A percentile compares a stretch with the other conserved stretches of the same genome.
Evolutionary conservation across 2,329 filamentous ascomycete genomes (phyloP).

Genomic region (Aspergillus novofumigatus): DNA sequence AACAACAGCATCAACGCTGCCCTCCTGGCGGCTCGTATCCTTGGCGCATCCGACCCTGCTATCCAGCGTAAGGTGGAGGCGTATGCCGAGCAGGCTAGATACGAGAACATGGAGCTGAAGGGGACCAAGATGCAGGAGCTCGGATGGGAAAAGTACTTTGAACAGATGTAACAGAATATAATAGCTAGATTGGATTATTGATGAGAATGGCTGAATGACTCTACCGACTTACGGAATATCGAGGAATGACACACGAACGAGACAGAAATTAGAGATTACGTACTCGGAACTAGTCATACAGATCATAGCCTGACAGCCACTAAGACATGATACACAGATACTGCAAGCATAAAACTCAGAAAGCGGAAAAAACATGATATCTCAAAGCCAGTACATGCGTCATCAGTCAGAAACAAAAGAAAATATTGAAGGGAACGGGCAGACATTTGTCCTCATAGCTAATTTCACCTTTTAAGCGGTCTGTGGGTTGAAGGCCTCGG

Average conservation of each 20-base stretch:
- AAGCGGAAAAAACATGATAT: background rate
- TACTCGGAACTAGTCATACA: background rate
- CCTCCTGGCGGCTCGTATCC: conserved; percentile 64
- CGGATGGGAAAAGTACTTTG: conserved; percentile 44
- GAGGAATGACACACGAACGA: background rate
- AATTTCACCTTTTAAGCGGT: conserved; percentile 9
- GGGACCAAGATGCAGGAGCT: conserved; percentile 40
- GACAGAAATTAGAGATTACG: background rate
- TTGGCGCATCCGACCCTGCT: conserved; percentile 50
- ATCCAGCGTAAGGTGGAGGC: conserved; percentile 41
- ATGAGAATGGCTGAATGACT: background rate
- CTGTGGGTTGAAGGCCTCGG: conserved; percentile 22
- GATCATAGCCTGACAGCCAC: background rate
- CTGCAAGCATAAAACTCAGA: background rate
- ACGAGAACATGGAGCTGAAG: conserved; percentile 42
- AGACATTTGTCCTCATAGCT: background rate
- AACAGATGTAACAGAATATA: conserved; percentile 34
- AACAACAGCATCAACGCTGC: conserved; percentile 77
- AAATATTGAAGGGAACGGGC: background rate
- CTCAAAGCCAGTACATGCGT: background rate
- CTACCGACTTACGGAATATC: background rate
- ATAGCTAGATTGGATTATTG: background rate
- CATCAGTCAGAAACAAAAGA: background rate
- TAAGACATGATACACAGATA: background rate
- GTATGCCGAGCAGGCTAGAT: conserved; percentile 39